Evolutionary conservation across 495 filamentous ascomycete genomes (phyloP).

Genomic region (Cenococcum geophilum): DNA sequence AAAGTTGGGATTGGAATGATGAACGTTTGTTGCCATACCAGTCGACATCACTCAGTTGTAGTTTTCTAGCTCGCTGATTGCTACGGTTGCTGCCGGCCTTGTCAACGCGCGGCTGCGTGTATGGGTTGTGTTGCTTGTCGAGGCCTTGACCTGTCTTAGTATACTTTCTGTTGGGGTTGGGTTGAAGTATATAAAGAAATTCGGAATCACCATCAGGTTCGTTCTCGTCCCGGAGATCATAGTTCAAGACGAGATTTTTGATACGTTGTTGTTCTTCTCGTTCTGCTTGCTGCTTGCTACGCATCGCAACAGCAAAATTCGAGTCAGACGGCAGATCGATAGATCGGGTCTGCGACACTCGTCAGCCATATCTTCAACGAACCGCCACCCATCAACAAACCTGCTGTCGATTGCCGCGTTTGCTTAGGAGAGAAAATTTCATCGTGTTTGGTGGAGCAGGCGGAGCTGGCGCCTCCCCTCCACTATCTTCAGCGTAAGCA

Average conservation of each 20-base stretch:
- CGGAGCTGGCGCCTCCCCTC: slow-evolving; percentile 37
- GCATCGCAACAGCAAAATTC: slow-evolving; percentile 91
- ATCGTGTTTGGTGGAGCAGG: slow-evolving; percentile 53
- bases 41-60: slow-evolving; percentile 94
- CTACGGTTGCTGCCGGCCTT: slow-evolving; percentile 64
- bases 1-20: slow-evolving; percentile 4
- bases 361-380: background rate
- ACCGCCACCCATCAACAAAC: slow-evolving; percentile 40
- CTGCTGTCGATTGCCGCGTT: slow-evolving; percentile 93
- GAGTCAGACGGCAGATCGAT: slow-evolving; percentile 94
- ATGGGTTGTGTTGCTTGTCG: slow-evolving; percentile 31
- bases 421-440: slow-evolving; percentile 94
- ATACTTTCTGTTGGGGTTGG: slow-evolving; percentile 26
- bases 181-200: slow-evolving; percentile 43
- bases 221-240: slow-evolving; percentile 76
- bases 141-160: slow-evolving; percentile 26
- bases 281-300: slow-evolving; percentile 87
- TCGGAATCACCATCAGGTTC: slow-evolving; percentile 64
- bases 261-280: slow-evolving; percentile 95
- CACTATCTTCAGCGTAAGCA: slow-evolving; percentile 46
- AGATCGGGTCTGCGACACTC: slow-evolving; percentile 65
- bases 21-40: slow-evolving; percentile 56
- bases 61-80: slow-evolving; percentile 78
- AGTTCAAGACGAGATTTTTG: slow-evolving; percentile 94
- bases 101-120: slow-evolving; percentile 45